Conservation (phyloP, 192 early-diverging fungal species). For the Endogone sp. region DNA sequence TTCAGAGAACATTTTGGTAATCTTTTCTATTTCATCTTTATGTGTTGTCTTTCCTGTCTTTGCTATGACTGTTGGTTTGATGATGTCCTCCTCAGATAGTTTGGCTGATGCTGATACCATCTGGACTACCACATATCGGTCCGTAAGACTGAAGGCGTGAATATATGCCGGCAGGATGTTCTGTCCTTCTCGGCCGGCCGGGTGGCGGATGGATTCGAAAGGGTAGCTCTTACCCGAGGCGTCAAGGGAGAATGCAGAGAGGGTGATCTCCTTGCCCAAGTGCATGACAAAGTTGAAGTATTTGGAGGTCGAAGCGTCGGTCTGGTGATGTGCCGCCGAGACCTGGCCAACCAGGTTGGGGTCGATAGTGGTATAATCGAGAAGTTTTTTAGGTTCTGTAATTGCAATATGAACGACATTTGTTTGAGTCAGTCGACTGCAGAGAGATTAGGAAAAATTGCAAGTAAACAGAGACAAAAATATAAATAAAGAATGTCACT, state of each 20-base stretch:
- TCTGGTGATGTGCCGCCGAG: constrained; percentile 36
- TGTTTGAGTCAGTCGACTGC: too few relatives aligned
- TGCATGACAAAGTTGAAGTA: constrained; percentile 33
- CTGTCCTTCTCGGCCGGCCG: constrained; percentile 11
- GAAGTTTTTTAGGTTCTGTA: constrained; percentile 29
- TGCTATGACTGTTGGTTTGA: too few relatives aligned
- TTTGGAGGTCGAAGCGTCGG: constrained; percentile 25
- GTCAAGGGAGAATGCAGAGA: constrained; percentile 20
- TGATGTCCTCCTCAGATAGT: too few relatives aligned
- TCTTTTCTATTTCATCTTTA: too few relatives aligned
- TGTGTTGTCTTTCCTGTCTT: too few relatives aligned
- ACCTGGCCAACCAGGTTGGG: constrained; percentile 22
- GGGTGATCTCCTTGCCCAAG: constrained; percentile 18
- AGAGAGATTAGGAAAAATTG: too few relatives aligned
- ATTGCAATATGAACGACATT: too few relatives aligned
- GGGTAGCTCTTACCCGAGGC: constrained; percentile 12
- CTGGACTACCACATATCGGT: constrained; percentile 40
- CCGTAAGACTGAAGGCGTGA: constrained; percentile 46
- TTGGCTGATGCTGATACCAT: too few relatives aligned
- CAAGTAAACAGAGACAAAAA: too few relatives aligned
- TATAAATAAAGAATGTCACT: background rate
- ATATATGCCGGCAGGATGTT: constrained; percentile 35
- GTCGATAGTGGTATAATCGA: constrained; percentile 24
- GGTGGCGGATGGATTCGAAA: constrained; percentile 23
- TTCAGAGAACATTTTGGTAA: too few relatives aligned